Evolutionary conservation across 257 asterid genomes (phyloP).

Genomic region (Salvia rosmarinus): DNA sequence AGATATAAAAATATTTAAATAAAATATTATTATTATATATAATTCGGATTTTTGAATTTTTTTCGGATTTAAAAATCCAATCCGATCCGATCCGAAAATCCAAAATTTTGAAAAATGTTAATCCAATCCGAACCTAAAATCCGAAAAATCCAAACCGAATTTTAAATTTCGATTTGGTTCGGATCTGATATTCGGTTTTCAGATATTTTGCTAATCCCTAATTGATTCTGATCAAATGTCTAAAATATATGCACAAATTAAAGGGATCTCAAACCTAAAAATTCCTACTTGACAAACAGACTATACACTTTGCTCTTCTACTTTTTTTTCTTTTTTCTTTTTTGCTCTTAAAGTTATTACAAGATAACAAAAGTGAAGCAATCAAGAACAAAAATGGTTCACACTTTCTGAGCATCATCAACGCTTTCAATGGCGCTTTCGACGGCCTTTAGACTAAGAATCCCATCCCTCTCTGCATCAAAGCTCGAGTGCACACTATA

Average conservation of each 20-base stretch:
- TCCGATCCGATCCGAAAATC: no score
- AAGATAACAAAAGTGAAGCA: neutral
- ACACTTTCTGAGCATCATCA: constrained; percentile 55
- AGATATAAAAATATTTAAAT: no score
- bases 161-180: no score
- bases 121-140: no score
- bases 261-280: neutral
- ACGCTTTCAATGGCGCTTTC: constrained; percentile 49
- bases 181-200: no score
- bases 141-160: no score
- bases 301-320: neutral
- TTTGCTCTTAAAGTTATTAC: constrained; percentile 33
- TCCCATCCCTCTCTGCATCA: constrained; percentile 81
- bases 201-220: no score
- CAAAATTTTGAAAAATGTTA: no score
- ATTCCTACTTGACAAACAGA: no score
- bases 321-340: neutral
- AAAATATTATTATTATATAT: no score
- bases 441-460: constrained; percentile 52
- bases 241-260: constrained; percentile 20
- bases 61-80: no score
- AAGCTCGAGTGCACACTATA: constrained; percentile 97
- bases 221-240: constrained; percentile 39
- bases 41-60: no score
- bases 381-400: constrained; percentile 15